Base-by-base conservation (phyloP, 2,329 filamentous ascomycete genomes). In the Stylonectria norvegica region DNA sequence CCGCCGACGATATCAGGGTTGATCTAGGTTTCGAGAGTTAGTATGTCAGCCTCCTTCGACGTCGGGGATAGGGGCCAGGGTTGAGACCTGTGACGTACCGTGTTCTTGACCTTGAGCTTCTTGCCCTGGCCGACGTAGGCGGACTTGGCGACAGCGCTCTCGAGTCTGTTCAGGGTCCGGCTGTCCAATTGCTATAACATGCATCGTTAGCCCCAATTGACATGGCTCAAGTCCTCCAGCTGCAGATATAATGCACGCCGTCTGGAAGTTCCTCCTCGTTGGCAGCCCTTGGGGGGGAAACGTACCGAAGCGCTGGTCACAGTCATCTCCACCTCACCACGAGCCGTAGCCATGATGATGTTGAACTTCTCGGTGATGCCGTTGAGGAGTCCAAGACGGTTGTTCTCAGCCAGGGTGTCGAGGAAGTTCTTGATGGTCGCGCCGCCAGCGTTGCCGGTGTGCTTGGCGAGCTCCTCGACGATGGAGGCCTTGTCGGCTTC, bases 81-180 rank as follows among this genome's bases (percentile, higher is more conserved):
- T 31, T 14, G 29, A 27, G n/a, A n/a, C n/a, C n/a, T n/a, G 20
- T 34, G 51, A 67, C 70, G 43, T 70, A 88, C 86, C 78, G 89
- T 85, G 73, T 94, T 86, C 59, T 89, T 87, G 60, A 97, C 86
- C 85, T 95, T 97, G 70, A 97, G 82, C 79, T 95, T 97, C 85
- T 96, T 90, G 75, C 90, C 90, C 68, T 86, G 79, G 64, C 85
- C 83, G 58, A 90, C 81, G 73, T 89, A 94, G 65, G 83, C 70
- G 49, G 89, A 95, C 80, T 96, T 97, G 72, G 83, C 66, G 60
- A 97, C 83, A 58, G 90, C 89, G 55, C 74, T 72, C 78, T 98
- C 90, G 57, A 98, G 81, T 64, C 93, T 86, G 67, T 69, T 75
- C 60, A 98, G 79, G 50, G 86, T 89, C 78, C 83, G 90, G 76